Percentiles rank a stretch among this genome's conserved stretches.
Conservation (phyloP, 352 stramenopile genomes). For the Pythium graminicola region DNA sequence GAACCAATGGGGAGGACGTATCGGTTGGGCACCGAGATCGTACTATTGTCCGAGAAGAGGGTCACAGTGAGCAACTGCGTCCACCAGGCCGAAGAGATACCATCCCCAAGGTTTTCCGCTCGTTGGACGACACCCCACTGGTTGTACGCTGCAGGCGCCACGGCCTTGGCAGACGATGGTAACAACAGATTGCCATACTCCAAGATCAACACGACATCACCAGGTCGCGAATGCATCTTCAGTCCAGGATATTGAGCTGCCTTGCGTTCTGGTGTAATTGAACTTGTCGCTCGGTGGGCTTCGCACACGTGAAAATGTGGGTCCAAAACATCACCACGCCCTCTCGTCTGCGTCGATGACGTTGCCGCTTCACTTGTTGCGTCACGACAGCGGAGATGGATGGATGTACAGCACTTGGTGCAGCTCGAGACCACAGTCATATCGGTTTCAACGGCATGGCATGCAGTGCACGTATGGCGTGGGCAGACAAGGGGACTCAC, state of each 20-base stretch:
- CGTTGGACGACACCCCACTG: constrained; percentile 51
- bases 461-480: constrained; percentile 49
- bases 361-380: background rate
- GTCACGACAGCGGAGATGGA: constrained; percentile 41
- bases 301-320: constrained; percentile 43
- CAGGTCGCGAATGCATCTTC: constrained; percentile 30
- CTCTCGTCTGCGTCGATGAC: constrained; percentile 1
- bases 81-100: constrained; percentile 22
- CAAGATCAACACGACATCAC: constrained; percentile 61
- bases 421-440: constrained; percentile 49
- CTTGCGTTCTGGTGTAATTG: constrained; percentile 6
- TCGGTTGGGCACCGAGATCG: constrained; percentile 43
- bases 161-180: constrained; percentile 28
- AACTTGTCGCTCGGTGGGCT: constrained; percentile 21
- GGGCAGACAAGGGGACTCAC: constrained; percentile 43
- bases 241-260: constrained; percentile 18
- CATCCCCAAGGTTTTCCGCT: constrained; percentile 39
- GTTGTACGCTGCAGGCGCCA: constrained; percentile 38
- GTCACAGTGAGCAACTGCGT: constrained; percentile 53
- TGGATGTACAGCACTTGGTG: constrained; percentile 39
- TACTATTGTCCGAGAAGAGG: constrained; percentile 51
- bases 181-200: constrained; percentile 61
- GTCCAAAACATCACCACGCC: constrained; percentile 12
- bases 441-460: constrained; percentile 39
- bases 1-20: constrained; percentile 44